These are phyloP conservation scores for Stylosanthes scabra DNA, from an alignment of 331 rosid species.

Conservation along the genomic window DNA sequence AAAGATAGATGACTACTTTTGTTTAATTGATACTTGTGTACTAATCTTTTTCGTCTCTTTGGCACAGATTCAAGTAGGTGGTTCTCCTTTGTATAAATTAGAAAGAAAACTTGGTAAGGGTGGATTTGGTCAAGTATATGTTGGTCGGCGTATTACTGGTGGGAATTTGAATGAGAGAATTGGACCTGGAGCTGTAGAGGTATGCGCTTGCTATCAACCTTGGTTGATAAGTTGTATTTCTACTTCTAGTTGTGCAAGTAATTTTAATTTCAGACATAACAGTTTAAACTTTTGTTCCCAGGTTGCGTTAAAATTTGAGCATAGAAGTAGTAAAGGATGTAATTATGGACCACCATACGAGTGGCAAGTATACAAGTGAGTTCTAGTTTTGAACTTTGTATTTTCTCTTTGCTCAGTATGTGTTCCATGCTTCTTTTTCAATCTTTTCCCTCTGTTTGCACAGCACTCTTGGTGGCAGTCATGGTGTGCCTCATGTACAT, in stretches of 20 bases:
- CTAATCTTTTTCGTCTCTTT: constrained; percentile 9
- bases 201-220: constrained; percentile 26
- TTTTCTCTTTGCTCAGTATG: background rate
- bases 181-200: constrained; percentile 87
- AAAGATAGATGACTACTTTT: too few relatives aligned
- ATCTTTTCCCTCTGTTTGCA: constrained; percentile 11
- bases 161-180: constrained; percentile 68
- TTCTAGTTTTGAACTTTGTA: constrained; percentile 16
- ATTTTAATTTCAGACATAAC: constrained; percentile 2
- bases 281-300: constrained; percentile 39
- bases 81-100: constrained; percentile 76
- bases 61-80: constrained; percentile 86
- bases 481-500: constrained; percentile 94
- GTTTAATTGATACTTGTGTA: too few relatives aligned
- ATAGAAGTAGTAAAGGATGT: constrained; percentile 90
- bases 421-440: constrained; percentile 17
- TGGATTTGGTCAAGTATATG: constrained; percentile 97
- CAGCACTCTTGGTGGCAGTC: constrained; percentile 97
- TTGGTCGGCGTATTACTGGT: constrained; percentile 72
- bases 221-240: constrained; percentile 17
- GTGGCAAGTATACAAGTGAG: constrained; percentile 98
- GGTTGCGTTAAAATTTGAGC: constrained; percentile 98
- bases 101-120: constrained; percentile 93
- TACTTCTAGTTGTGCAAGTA: background rate
- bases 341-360: constrained; percentile 87